Evolutionary conservation across 2,329 filamentous ascomycete species (phyloP).

Genomic region (Botryotinia narcissicola): DNA sequence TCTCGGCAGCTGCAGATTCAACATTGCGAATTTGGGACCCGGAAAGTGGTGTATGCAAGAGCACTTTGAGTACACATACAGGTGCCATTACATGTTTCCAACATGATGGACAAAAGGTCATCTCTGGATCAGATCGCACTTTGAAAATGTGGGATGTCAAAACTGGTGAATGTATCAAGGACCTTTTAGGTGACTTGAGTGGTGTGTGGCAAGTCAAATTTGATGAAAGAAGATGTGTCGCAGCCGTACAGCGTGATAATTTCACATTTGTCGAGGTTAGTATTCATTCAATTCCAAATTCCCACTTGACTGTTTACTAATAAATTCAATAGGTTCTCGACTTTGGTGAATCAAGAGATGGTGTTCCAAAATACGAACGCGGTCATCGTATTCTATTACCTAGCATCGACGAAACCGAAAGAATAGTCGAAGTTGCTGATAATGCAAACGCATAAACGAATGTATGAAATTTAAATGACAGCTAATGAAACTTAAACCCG

Average conservation of each 20-base stretch:
- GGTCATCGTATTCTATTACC: conserved; percentile 68
- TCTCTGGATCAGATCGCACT: conserved; percentile 91
- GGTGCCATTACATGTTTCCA: conserved; percentile 99
- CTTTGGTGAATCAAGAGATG: conserved; percentile 91
- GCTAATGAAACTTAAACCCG: conserved; percentile 17
- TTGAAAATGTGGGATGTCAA: conserved; percentile 98
- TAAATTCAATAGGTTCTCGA: conserved; percentile 75
- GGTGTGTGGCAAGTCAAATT: conserved; percentile 99
- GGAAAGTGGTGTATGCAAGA: conserved; percentile 85
- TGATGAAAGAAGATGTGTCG: conserved; percentile 90
- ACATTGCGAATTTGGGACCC: conserved; percentile 97
- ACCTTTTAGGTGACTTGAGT: conserved; percentile 86
- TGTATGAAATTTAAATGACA: conserved; percentile 10
- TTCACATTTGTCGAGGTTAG: conserved; percentile 94
- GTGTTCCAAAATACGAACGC: conserved; percentile 71
- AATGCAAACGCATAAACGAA: conserved; percentile 15
- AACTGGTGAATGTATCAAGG: conserved; percentile 87
- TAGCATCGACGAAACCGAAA: conserved; percentile 25
- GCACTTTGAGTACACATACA: conserved; percentile 86
- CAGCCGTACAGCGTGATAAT: conserved; percentile 88
- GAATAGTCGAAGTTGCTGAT: conserved; percentile 10
- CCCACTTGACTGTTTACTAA: conserved; percentile 24
- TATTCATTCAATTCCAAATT: conserved; percentile 22
- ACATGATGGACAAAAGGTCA: conserved; percentile 94
- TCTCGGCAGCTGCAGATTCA: conserved; percentile 92